Base-by-base conservation (phyloP, 768 basidiomycete species). In the Hygrophorus pudorinus region DNA sequence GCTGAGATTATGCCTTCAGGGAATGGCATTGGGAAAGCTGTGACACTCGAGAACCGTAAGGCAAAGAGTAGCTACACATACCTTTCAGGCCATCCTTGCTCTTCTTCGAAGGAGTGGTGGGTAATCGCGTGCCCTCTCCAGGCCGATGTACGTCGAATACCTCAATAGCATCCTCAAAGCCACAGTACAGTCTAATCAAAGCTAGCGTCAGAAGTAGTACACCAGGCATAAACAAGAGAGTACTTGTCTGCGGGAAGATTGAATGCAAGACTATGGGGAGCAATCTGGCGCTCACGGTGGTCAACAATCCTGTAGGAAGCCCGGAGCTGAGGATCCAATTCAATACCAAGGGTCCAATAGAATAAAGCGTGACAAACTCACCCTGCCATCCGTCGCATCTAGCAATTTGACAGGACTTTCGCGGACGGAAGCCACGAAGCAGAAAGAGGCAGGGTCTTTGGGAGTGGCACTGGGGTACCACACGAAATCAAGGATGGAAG, bases 221-320 rank as follows among this genome's bases (percentile, higher is more conserved):
- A n/a, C 24, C 24, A 12, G 11, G 17, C 32, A 37, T 14, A 44
- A 12, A 44, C 4, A 8, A 10, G n/a, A 21, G 38, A 70, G 43
- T 45, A 91, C 91, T 72, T 82, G 29, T 79, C 67, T 0, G 76
- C 79, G 4, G 73, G 63, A 1, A 70, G 59, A 52, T 87, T 86
- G 62, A 96, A 97, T 0, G 82, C 71, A 47, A 97, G 67, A 51
- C 78, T 78, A 44, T 90, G 84, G 0, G 94, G 92, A 0, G 89
- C 91, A 32, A 96, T 69, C 43, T 88, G 79, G 27, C 92, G 75
- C 63, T 97, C 94, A n/a, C 85, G 70, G 54, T 98, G 93, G 59
- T 97, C 92, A 8, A 97, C 75, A 31, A 97, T 94, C 32, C 71
- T 71, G 59, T 98, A 97, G 1, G 89, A 92, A 0, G 92, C 94